These are phyloP conservation scores for Phialophora chinensis DNA, from an alignment of 2,329 filamentous ascomycete species.

Conservation along the genomic window DNA sequence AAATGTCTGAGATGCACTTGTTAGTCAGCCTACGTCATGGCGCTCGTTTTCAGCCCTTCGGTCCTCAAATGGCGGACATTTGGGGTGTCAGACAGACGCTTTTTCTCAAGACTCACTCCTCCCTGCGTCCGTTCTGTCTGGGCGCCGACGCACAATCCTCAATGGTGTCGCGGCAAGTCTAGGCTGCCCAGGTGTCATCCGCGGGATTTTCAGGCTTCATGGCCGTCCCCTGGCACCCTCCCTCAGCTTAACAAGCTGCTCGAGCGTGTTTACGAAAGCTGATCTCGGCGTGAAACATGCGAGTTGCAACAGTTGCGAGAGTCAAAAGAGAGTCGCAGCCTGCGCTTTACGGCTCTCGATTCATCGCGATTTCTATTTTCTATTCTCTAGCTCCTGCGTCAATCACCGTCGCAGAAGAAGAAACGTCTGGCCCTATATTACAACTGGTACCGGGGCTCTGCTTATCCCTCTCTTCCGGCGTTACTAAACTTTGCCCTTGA, in stretches of 20 bases:
- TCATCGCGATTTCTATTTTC: neutral
- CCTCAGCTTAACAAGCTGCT: constrained; percentile 3
- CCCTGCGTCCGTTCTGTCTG: neutral
- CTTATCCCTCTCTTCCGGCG: constrained; percentile 3
- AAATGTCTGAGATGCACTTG: neutral
- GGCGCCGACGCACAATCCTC: neutral
- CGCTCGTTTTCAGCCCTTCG: neutral
- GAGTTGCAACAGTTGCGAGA: neutral
- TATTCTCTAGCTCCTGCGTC: neutral
- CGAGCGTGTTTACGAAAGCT: neutral
- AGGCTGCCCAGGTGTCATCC: constrained; percentile 14
- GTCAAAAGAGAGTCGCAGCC: neutral
- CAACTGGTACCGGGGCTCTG: neutral
- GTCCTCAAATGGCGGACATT: no score
- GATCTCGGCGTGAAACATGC: neutral
- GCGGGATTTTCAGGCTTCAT: constrained; percentile 20
- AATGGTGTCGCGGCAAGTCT: constrained; percentile 2
- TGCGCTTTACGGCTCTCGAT: neutral
- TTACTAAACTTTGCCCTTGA: constrained; percentile 3
- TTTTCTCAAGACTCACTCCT: neutral
- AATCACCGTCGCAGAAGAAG: neutral
- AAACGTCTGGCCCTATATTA: neutral
- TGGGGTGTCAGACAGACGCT: neutral
- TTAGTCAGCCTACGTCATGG: neutral
- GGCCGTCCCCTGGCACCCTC: neutral